Evolutionary conservation across 2,329 filamentous ascomycete genomes (phyloP), one percentile per base, ranked within the genome.

Genomic region (Ceratocystis papillata): DNA sequence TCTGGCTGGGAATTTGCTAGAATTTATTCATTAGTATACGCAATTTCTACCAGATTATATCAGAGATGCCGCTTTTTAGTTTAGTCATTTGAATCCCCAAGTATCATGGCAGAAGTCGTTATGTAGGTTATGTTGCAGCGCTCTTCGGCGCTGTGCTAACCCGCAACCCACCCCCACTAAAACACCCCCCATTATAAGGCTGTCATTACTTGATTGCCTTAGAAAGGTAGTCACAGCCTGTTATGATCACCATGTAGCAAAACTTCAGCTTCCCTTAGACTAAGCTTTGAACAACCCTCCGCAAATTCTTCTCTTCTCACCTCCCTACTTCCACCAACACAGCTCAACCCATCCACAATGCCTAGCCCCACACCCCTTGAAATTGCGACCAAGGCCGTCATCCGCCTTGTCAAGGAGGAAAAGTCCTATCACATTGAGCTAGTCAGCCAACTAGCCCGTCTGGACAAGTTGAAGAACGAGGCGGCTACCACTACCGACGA

Each of bases 331-430:
- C 4, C 53, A 17, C 20, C 25, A 41, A 62, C 30, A 48, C 12
- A 45, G 64, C 46, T 8, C 59, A 64, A 41, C 48, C 10, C 22
- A 25, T 17, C 48, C 70, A 76, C 63, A 62, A 96, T 96, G 91
- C 82, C 89, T 2, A 81, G 90, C 41, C 88, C 89, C 57, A 86
- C 87, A 0, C 82, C 86, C 71, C 84, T 96, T 74, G 77, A 84
- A 72, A 94, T 96, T 73, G 86, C 88, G 57, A 94, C 89, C 28
- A 84, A 87, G 69, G 85, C 90, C 22, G 84, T 97, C 70, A 80
- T 83, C 71, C 90, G 94, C 67, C 83, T 97, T 61, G 84, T 96
- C 70, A 96, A 96, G 76, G 94, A 99, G 76, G 90, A 96, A 76
- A 80, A 83, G 48, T 93, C 87, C 72, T 97, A 99, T 78, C 88